Base-by-base conservation (phyloP, 2,329 filamentous ascomycete species). In the Colletotrichum orbiculare region DNA sequence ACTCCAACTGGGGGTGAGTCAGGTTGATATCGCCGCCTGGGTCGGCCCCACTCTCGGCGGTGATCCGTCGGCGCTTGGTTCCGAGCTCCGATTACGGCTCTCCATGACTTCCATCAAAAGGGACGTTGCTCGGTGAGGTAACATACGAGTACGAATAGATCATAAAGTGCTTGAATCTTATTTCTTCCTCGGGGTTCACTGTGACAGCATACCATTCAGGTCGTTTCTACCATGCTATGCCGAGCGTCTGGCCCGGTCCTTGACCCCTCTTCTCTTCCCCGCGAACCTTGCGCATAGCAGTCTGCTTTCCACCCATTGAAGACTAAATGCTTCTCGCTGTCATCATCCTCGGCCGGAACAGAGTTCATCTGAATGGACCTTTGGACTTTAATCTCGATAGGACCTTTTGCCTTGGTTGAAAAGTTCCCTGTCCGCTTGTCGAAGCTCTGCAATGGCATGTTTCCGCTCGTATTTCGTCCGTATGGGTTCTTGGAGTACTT, bases 401-500 rank as follows among this genome's bases (percentile, higher is more conserved):
- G 0, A 0, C 48, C 54, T 6, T 41, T 48, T 8, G 15, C 43
- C 8, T 17, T 8, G 3, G 43, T 42, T 8, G 54, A 57, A 17
- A 57, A 48, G 54, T 47, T 57, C 3, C 54, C 35, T 0, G 35
- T 48, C 8, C 43, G 35, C 33, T 57, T 57, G 0, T 57, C 42
- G 2, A 57, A 57, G 17, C 54, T 57, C 45, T 47, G 54, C 2
- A 57, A 45, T 4, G 35, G 54, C 8, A 57, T 15, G 2, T 57
- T 57, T 1, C 54, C 54, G 0, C 33, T 48, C 1, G 43, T 57
- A 10, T 43, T 57, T 8, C 54, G 54, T 12, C 54, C 54, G 17
- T 57, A 57, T 2, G 43, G 54, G 1, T 47, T 57, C 43, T 57
- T 57, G 3, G 54, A 48, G 15, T 57, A 57, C 9, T 57, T 48